Evolutionary conservation across 73 alveolate species (phyloP), one percentile per base, ranked within the genome.

Genomic region (Effrenium voratum): DNA sequence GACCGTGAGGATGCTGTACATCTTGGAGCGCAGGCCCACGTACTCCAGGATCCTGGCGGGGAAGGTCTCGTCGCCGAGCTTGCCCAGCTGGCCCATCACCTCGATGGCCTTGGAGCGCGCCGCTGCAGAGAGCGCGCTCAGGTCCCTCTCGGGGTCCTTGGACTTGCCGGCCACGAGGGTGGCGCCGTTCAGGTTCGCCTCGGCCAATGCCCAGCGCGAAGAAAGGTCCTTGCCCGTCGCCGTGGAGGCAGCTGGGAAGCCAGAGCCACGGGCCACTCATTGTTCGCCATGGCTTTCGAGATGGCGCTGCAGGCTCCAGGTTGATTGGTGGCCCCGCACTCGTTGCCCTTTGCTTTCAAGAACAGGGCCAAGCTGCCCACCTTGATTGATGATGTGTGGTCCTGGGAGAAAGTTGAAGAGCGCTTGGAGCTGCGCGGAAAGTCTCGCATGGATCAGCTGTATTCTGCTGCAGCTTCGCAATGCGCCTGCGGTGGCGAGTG

Each of bases 231-330:
- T 52, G 40, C 76, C 50, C 36, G 93, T 32, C 49, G 55, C 13
- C 12, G 91, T 73, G 3, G 73, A 26, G 32, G 72, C 38, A 13
- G 30, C 41, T 3, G 91, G 91, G 47, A 81, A 45, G 91, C 68
- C 91, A 5, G 91, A 81, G 47, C 91, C 91, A 0, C 32, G 91
- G 50, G 49, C 91, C 68, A 81, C 91, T 81, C 50, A 81, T 81
- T 1, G 91, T 81, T 32, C 13, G 30, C 34, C 4, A 81, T 47
- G 91, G 91, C 72, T 81, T 81, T 73, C 41, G 73, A 46, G 91
- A 81, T 36, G 26, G 22, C 91, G 46, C 47, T 32, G 91, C 91
- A 43, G 91, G 50, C 4, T 43, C n/a, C 34, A 81, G 40, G 91
- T 73, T 81, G 49, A 47, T 81, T 10, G 43, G 91, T 72, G 28